A percentile compares a stretch with the other conserved stretches of the same genome.
Evolutionary conservation across 2,329 filamentous ascomycete species (phyloP).

Genomic region (Lachnellula hyalina): DNA sequence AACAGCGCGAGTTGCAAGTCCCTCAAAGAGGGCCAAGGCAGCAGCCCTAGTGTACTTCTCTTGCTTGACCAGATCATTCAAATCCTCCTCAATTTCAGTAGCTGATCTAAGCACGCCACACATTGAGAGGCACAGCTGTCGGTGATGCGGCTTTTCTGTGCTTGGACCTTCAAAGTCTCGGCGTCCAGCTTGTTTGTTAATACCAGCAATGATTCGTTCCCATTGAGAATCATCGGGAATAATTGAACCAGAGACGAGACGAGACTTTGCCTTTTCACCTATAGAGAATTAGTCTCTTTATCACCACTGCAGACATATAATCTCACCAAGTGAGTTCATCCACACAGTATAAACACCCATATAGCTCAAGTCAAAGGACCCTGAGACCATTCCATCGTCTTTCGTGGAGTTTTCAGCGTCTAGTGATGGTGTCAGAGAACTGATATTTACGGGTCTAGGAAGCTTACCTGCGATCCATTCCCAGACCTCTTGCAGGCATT

Average conservation of each 20-base stretch:
- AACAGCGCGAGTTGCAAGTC: slow-evolving; percentile 62
- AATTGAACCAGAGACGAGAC: slow-evolving; percentile 42
- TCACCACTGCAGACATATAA: not conserved
- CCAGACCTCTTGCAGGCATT: slow-evolving; percentile 76
- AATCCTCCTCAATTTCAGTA: slow-evolving; percentile 39
- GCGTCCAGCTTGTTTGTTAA: slow-evolving; percentile 59
- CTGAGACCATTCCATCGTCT: slow-evolving; percentile 64
- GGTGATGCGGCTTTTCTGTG: slow-evolving; percentile 63
- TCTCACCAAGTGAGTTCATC: slow-evolving; percentile 60
- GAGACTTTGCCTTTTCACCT: slow-evolving; percentile 45
- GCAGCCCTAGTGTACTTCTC: slow-evolving; percentile 68
- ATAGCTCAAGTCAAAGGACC: slow-evolving; percentile 67
- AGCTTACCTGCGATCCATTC: slow-evolving; percentile 62
- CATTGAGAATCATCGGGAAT: slow-evolving; percentile 46
- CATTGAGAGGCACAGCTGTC: slow-evolving; percentile 69
- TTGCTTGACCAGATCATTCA: slow-evolving; percentile 41
- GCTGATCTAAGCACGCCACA: slow-evolving; percentile 64
- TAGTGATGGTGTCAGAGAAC: slow-evolving; percentile 22
- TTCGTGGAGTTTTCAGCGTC: slow-evolving; percentile 59
- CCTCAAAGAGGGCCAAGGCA: slow-evolving; percentile 69
- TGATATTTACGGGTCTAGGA: not conserved
- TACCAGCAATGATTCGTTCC: slow-evolving; percentile 56
- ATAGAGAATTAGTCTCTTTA: not conserved
- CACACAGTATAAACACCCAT: slow-evolving; percentile 70
- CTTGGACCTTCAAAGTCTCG: slow-evolving; percentile 57